Percentiles rank a stretch among this genome's conserved stretches.
Conservation (phyloP, 805 yeast species). For the Ogataea nonfermentans region DNA sequence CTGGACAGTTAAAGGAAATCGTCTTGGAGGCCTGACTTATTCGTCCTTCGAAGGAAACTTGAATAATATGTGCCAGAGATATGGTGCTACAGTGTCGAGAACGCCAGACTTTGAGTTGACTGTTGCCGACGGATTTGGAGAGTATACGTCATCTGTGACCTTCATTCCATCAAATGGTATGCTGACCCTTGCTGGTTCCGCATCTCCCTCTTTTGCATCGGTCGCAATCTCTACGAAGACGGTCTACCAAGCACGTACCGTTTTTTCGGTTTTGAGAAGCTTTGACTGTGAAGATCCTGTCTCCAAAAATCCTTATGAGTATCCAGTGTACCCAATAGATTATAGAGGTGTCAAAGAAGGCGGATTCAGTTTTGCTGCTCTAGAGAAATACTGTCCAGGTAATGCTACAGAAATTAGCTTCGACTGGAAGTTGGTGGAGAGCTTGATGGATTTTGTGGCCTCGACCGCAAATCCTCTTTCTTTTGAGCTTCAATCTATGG, state of each 20-base stretch:
- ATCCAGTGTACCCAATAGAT: slow-evolving; percentile 12
- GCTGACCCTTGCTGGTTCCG: slow-evolving; percentile 10
- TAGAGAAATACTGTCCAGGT: not conserved
- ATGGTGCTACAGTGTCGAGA: not conserved
- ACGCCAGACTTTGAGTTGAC: not conserved
- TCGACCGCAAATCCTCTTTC: not conserved
- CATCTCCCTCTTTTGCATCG: slow-evolving; percentile 2
- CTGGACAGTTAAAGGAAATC: not conserved
- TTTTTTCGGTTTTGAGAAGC: slow-evolving; percentile 9
- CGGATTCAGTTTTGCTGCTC: slow-evolving; percentile 7
- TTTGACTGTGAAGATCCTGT: slow-evolving; percentile 12
- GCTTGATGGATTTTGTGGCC: not conserved
- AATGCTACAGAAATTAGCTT: not conserved
- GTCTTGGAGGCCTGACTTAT: not conserved
- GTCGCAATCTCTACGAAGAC: slow-evolving; percentile 1
- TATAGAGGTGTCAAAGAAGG: slow-evolving; percentile 13
- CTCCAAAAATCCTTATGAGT: slow-evolving; percentile 14
- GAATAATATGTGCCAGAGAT: not conserved
- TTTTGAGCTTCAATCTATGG: not conserved
- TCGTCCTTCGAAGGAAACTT: not conserved
- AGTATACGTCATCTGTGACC: not conserved
- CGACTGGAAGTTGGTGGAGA: not conserved
- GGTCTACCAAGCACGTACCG: slow-evolving; percentile 2
- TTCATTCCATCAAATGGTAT: slow-evolving; percentile 11
- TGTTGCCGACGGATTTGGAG: slow-evolving; percentile 4